Conservation (phyloP, 495 filamentous ascomycete genomes). For the Xylaria cubensis region DNA sequence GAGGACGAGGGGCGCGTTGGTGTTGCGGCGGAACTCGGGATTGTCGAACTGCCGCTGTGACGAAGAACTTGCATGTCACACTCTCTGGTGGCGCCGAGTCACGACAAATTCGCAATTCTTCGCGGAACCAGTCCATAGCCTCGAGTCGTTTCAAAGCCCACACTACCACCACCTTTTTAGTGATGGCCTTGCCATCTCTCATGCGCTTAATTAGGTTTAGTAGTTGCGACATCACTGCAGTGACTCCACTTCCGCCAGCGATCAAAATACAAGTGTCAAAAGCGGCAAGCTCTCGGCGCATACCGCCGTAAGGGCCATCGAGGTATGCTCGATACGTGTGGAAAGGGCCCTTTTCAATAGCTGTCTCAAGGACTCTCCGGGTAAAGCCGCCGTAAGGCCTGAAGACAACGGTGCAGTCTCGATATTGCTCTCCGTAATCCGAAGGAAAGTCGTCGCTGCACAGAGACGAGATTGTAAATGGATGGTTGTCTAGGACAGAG, state of each 20-base stretch:
- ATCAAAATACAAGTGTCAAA: conserved; percentile 94
- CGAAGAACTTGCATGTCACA: conserved; percentile 92
- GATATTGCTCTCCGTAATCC: conserved; percentile 81
- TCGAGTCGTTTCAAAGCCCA: conserved; percentile 91
- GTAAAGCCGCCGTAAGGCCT: conserved; percentile 92
- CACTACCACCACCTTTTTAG: conserved; percentile 84
- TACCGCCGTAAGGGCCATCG: conserved; percentile 93
- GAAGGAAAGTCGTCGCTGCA: conserved; percentile 86
- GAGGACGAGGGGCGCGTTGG: conserved; percentile 61
- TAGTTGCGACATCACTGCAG: conserved; percentile 87
- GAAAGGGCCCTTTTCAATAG: conserved; percentile 80
- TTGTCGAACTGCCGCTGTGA: conserved; percentile 74
- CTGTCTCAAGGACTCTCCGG: conserved; percentile 74
- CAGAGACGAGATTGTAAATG: conserved; percentile 92
- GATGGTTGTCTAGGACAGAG: conserved; percentile 88
- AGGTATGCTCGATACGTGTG: conserved; percentile 88
- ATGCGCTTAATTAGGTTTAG: conserved; percentile 93
- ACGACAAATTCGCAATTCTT: conserved; percentile 88
- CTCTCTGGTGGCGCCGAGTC: conserved; percentile 82
- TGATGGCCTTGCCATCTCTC: conserved; percentile 90
- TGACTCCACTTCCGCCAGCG: conserved; percentile 93
- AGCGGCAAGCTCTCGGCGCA: conserved; percentile 87
- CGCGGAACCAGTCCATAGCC: conserved; percentile 97
- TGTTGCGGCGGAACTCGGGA: conserved; percentile 41
- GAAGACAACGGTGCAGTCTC: conserved; percentile 90